Conservation (phyloP, 805 yeast genomes). For the Spathaspora arborariae region DNA sequence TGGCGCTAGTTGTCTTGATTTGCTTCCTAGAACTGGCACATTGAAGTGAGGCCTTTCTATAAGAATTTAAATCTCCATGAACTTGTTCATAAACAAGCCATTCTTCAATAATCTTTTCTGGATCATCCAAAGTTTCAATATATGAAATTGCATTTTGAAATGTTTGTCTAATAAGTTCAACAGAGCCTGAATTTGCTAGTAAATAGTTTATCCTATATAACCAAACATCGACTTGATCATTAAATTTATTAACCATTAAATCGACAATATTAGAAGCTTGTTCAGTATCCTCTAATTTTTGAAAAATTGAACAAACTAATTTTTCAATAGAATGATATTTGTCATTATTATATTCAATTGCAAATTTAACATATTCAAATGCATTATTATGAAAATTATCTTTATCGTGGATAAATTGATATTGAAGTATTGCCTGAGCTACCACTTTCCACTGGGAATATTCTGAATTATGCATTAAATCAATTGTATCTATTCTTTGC, state of each 20-base stretch:
- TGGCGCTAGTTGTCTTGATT: constrained; percentile 6
- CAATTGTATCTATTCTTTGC: constrained; percentile 7
- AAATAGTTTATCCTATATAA: constrained; percentile 23
- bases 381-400: constrained; percentile 18
- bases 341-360: constrained; percentile 20
- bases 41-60: constrained; percentile 18
- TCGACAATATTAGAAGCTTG: constrained; percentile 15
- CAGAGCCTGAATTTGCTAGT: neutral
- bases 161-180: neutral
- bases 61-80: constrained; percentile 23
- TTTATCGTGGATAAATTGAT: constrained; percentile 8
- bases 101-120: constrained; percentile 47
- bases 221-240: constrained; percentile 46
- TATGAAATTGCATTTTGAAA: neutral
- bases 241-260: constrained; percentile 20
- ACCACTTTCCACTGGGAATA: constrained; percentile 33
- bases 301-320: constrained; percentile 31
- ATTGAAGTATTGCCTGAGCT: constrained; percentile 14
- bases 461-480: constrained; percentile 12
- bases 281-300: constrained; percentile 22
- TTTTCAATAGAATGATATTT: constrained; percentile 44
- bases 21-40: constrained; percentile 19
- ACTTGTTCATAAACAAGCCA: constrained; percentile 35
- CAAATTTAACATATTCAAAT: constrained; percentile 5
- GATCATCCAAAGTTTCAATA: constrained; percentile 39